Percentiles rank a stretch among this genome's conserved stretches.
Conservation (phyloP, 495 filamentous ascomycete genomes). For the Haplographium delicatum region DNA sequence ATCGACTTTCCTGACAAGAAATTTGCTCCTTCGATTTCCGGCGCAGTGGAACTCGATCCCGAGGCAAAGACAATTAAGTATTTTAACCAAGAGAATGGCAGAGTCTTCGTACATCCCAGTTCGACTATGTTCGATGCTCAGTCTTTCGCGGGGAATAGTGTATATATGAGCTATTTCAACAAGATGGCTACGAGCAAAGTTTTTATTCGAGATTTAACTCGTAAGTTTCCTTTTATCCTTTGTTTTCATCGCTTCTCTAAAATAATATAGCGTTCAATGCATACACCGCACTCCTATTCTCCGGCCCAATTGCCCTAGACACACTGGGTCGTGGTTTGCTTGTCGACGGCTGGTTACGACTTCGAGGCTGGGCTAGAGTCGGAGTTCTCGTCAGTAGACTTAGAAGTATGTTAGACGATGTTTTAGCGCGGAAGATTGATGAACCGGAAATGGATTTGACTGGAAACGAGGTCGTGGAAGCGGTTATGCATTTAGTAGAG, state of each 20-base stretch:
- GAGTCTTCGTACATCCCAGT: constrained; percentile 88
- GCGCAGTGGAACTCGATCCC: constrained; percentile 86
- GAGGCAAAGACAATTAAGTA: constrained; percentile 90
- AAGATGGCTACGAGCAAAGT: constrained; percentile 89
- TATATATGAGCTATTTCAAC: constrained; percentile 79
- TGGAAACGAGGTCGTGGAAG: constrained; percentile 63
- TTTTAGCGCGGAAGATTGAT: constrained; percentile 73
- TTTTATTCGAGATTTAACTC: constrained; percentile 84
- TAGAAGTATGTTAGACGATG: constrained; percentile 77
- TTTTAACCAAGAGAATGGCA: constrained; percentile 77
- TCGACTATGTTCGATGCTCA: constrained; percentile 82
- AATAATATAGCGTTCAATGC: constrained; percentile 69
- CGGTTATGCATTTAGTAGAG: constrained; percentile 76
- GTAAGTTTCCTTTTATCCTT: constrained; percentile 41
- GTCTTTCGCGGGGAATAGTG: constrained; percentile 58
- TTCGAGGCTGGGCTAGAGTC: constrained; percentile 92
- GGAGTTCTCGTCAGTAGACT: constrained; percentile 83
- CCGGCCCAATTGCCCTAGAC: constrained; percentile 76
- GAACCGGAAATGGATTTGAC: constrained; percentile 57
- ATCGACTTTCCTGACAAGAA: constrained; percentile 94
- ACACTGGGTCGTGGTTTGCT: constrained; percentile 82
- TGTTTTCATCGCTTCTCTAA: constrained; percentile 15
- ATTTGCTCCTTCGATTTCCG: constrained; percentile 76
- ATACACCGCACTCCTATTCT: constrained; percentile 87
- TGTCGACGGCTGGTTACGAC: constrained; percentile 87